phyloP scores from a whole-genome alignment of 1,284 basidiomycete genomes.

The Schizophyllum commune region DNA sequence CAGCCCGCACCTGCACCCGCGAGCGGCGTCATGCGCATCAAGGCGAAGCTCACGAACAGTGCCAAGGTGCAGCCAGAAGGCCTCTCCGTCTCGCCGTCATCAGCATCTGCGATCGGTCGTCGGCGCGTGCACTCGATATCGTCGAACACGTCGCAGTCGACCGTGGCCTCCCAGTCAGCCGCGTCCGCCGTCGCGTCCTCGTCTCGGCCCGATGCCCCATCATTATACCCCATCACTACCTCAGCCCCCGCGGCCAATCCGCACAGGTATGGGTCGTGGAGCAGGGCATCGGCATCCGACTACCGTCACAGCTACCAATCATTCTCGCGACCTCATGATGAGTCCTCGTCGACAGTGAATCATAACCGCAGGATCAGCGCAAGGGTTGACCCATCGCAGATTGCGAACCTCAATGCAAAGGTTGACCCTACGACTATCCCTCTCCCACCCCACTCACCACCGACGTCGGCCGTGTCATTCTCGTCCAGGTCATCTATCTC shows the following conservation, averaged over 20 bases:
- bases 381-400: conserved; percentile 4
- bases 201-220: conserved; percentile 19
- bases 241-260: conserved; percentile 46
- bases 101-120: conserved; percentile 22
- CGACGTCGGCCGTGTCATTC: conserved; percentile 59
- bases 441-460: conserved; percentile 59
- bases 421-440: conserved; percentile 49
- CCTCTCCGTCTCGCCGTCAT: conserved; percentile 21
- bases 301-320: conserved; percentile 26
- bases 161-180: conserved; percentile 29
- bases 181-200: conserved; percentile 31
- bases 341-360: background rate
- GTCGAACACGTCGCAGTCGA: conserved; percentile 22
- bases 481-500: conserved; percentile 63
- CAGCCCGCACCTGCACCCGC: background rate
- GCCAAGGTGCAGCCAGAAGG: conserved; percentile 25
- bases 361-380: background rate
- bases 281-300: conserved; percentile 26
- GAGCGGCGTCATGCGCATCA: conserved; percentile 30
- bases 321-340: conserved; percentile 28
- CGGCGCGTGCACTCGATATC: conserved; percentile 14
- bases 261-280: conserved; percentile 38
- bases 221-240: conserved; percentile 52
- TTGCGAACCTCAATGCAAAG: conserved; percentile 22
- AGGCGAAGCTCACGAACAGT: conserved; percentile 46